Evolutionary conservation across 495 filamentous ascomycete species (phyloP).

Genomic region (Corynascus novoguineensis): DNA sequence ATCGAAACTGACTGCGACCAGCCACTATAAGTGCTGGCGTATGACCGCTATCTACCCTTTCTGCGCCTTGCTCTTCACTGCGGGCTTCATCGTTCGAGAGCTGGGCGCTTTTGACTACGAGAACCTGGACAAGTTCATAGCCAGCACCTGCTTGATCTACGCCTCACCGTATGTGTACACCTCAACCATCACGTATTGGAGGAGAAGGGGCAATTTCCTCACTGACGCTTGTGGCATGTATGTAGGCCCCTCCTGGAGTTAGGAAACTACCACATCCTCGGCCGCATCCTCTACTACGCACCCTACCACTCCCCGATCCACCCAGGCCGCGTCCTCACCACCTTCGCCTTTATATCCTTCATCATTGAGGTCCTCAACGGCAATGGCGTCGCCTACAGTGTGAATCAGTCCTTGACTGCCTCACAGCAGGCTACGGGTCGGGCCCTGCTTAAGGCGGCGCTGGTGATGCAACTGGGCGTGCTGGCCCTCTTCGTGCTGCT

Average conservation of each 20-base stretch:
- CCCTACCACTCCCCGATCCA: slow-evolving; percentile 74
- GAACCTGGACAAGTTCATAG: slow-evolving; percentile 53
- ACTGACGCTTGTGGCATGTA: too few species aligned
- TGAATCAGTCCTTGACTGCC: slow-evolving; percentile 47
- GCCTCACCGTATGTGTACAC: slow-evolving; percentile 50
- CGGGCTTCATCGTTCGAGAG: slow-evolving; percentile 54
- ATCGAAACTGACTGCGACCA: slow-evolving; percentile 22
- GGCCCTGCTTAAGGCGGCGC: slow-evolving; percentile 56
- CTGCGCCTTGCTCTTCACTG: slow-evolving; percentile 43
- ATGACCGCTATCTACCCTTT: slow-evolving; percentile 36
- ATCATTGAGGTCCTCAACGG: slow-evolving; percentile 63
- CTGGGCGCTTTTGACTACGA: slow-evolving; percentile 54
- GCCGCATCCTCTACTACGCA: slow-evolving; percentile 71
- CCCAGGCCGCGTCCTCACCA: slow-evolving; percentile 67
- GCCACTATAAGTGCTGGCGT: slow-evolving; percentile 47
- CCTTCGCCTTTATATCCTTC: slow-evolving; percentile 61
- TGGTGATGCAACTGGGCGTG: slow-evolving; percentile 63
- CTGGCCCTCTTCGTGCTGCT: slow-evolving; percentile 57
- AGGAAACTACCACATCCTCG: slow-evolving; percentile 70
- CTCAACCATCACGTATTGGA: too few species aligned
- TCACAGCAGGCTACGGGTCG: slow-evolving; percentile 49
- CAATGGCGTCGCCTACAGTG: slow-evolving; percentile 58
- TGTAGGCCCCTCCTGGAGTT: slow-evolving; percentile 70
- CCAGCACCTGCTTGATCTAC: slow-evolving; percentile 56
- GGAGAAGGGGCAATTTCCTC: too few species aligned